phyloP scores from a whole-genome alignment of 2,329 filamentous ascomycete species.

The Cryphonectria japonica region DNA sequence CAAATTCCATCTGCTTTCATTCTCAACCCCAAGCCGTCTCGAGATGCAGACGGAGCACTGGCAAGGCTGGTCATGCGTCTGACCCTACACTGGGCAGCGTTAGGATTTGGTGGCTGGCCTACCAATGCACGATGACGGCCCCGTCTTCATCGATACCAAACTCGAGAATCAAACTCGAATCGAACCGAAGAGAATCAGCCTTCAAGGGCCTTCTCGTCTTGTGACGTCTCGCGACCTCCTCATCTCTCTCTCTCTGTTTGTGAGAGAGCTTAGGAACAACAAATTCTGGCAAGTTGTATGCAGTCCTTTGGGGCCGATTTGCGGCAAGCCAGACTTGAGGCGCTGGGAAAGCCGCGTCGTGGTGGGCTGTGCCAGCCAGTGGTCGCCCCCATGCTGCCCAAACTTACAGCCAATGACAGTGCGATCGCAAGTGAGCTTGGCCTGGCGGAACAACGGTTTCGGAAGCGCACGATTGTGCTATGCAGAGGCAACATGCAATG shows the following conservation, averaged over 20 bases:
- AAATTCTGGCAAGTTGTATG: neutral
- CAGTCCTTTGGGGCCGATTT: neutral
- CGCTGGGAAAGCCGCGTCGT: neutral
- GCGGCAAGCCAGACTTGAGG: neutral
- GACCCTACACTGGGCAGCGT: neutral
- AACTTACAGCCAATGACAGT: neutral
- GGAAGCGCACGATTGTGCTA: neutral
- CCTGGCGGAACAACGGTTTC: neutral
- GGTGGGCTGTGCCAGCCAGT: neutral
- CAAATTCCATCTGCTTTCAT: neutral
- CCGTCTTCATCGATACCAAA: neutral
- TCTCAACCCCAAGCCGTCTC: neutral
- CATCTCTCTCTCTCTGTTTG: neutral
- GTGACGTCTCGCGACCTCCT: neutral
- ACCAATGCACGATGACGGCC: neutral
- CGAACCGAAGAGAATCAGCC: neutral
- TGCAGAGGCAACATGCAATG: constrained; percentile 2
- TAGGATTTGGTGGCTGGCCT: neutral
- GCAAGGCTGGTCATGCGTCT: neutral
- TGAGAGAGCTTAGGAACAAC: neutral
- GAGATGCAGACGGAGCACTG: neutral
- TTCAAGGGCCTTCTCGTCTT: neutral
- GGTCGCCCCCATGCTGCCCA: neutral
- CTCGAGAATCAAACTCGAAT: neutral
- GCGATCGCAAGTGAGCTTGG: neutral